phyloP scores from a whole-genome alignment of 305 asterid species.

The Stenogyne calaminthoides region DNA sequence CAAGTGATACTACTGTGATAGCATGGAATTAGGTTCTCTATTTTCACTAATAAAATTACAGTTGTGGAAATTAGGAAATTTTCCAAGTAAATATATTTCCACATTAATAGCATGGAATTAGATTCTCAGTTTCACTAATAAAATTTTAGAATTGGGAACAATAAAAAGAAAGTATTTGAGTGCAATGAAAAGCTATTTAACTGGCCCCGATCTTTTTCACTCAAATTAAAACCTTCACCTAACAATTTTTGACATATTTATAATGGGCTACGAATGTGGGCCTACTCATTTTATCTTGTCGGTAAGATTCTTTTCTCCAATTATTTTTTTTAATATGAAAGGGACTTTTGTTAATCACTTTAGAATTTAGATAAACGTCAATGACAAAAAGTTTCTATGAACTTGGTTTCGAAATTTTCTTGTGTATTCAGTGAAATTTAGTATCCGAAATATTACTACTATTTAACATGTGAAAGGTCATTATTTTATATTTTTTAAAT shows the following conservation, averaged over 20 bases:
- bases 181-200: slow-evolving; percentile 24
- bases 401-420: too few relatives aligned
- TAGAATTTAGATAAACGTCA: slow-evolving; percentile 45
- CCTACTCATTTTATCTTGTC: slow-evolving; percentile 41
- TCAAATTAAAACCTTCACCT: slow-evolving; percentile 24
- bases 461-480: too few relatives aligned
- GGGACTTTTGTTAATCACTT: slow-evolving; percentile 46
- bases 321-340: slow-evolving; percentile 45
- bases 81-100: slow-evolving; percentile 15
- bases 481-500: too few relatives aligned
- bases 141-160: not conserved
- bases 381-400: too few relatives aligned
- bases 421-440: too few relatives aligned
- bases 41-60: too few relatives aligned
- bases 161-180: slow-evolving; percentile 10
- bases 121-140: slow-evolving; percentile 24
- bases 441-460: too few relatives aligned
- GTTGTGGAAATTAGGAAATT: not conserved
- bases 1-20: too few relatives aligned
- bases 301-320: slow-evolving; percentile 52
- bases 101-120: slow-evolving; percentile 21
- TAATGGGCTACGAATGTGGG: slow-evolving; percentile 39
- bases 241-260: slow-evolving; percentile 16
- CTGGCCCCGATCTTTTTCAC: slow-evolving; percentile 27
- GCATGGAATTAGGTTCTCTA: too few relatives aligned